Percentiles rank a stretch among this genome's conserved stretches.
These are phyloP conservation scores for Heliosperma pusillum DNA, from an alignment of 148 eudicot species.

Conservation along the genomic window DNA sequence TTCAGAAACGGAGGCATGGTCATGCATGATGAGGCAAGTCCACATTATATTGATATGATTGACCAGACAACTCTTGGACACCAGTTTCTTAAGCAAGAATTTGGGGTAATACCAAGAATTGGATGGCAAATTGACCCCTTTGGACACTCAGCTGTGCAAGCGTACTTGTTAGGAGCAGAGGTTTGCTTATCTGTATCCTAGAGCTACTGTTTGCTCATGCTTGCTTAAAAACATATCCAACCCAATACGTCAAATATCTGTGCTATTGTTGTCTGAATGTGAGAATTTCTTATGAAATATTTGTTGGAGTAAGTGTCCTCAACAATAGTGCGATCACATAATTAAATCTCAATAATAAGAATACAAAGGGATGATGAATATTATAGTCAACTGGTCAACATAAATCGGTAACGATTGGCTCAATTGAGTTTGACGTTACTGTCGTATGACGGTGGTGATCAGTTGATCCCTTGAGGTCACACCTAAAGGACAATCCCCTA, in stretches of 20 bases:
- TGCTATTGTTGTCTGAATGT: background rate
- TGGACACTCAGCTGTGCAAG: slow-evolving; percentile 99
- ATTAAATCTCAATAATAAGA: too few relatives aligned
- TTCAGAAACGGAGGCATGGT: slow-evolving; percentile 89
- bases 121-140: slow-evolving; percentile 99
- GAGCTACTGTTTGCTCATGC: background rate
- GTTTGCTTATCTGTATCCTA: slow-evolving; percentile 28
- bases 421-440: too few relatives aligned
- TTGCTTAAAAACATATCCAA: background rate
- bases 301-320: too few relatives aligned
- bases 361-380: too few relatives aligned
- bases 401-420: too few relatives aligned
- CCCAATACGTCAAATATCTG: slow-evolving; percentile 1
- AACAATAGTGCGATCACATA: too few relatives aligned
- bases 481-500: too few relatives aligned
- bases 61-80: slow-evolving; percentile 98
- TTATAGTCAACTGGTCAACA: too few relatives aligned
- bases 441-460: too few relatives aligned
- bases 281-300: slow-evolving; percentile 3
- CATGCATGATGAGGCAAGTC: slow-evolving; percentile 97
- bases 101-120: slow-evolving; percentile 85
- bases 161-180: slow-evolving; percentile 96
- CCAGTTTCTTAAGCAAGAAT: slow-evolving; percentile 61
- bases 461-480: too few relatives aligned
- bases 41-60: slow-evolving; percentile 98